Evolutionary conservation across 2,329 filamentous ascomycete species (phyloP).

Genomic region (Xylariaceae sp.): DNA sequence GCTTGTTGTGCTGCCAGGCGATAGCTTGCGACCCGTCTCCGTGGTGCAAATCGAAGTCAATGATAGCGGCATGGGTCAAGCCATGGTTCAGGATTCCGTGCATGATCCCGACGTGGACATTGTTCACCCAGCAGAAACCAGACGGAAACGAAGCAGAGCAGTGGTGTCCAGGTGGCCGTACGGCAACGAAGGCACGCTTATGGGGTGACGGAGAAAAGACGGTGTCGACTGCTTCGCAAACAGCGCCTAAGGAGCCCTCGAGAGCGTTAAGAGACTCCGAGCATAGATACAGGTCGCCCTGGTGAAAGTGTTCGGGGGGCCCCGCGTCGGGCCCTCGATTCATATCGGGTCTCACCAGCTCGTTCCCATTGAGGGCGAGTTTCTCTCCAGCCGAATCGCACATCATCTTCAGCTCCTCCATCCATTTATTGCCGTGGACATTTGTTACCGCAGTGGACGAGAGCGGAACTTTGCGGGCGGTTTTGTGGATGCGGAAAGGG

Average conservation of each 20-base stretch:
- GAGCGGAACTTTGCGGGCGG: constrained; percentile 63
- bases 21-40: constrained; percentile 95
- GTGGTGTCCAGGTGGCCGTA: constrained; percentile 91
- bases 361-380: constrained; percentile 69
- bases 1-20: constrained; percentile 81
- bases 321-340: constrained; percentile 43
- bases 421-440: constrained; percentile 88
- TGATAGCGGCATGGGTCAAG: constrained; percentile 86
- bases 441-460: constrained; percentile 75
- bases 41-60: constrained; percentile 88
- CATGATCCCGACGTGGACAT: constrained; percentile 94
- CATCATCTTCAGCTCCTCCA: constrained; percentile 83
- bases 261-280: constrained; percentile 80
- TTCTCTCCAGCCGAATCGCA: constrained; percentile 75
- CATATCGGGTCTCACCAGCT: constrained; percentile 65
- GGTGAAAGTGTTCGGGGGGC: constrained; percentile 60
- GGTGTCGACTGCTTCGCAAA: constrained; percentile 85
- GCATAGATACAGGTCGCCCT: constrained; percentile 88
- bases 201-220: constrained; percentile 63
- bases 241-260: constrained; percentile 84
- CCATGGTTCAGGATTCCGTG: constrained; percentile 79
- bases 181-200: constrained; percentile 80
- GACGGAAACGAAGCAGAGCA: constrained; percentile 86
- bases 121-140: constrained; percentile 98
- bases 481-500: constrained; percentile 83